Conservation (phyloP, 345 rosid genomes). For the Melastoma malabathricum region DNA sequence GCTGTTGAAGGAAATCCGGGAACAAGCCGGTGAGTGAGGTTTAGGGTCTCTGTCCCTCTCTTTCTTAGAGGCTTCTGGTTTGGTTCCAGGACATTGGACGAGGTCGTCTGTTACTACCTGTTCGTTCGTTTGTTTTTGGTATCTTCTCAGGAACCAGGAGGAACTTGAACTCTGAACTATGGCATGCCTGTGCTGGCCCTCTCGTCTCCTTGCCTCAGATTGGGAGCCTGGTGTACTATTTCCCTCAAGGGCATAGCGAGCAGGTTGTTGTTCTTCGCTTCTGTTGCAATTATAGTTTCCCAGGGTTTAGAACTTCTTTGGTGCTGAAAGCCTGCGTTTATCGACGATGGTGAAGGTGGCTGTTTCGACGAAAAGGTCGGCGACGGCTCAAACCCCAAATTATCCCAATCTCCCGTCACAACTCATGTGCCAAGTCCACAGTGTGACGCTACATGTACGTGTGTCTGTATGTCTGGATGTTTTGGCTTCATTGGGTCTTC, state of each 20-base stretch:
- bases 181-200: constrained; percentile 99
- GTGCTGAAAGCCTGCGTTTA: constrained; percentile 15
- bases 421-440: constrained; percentile 94
- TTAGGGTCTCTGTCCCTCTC: neutral
- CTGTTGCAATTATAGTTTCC: too few relatives aligned
- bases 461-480: neutral
- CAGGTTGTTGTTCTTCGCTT: constrained; percentile 59
- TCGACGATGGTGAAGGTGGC: constrained; percentile 25
- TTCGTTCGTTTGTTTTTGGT: constrained; percentile 3
- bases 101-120: neutral
- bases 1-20: constrained; percentile 73
- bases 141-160: constrained; percentile 46
- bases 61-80: neutral
- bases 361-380: constrained; percentile 75
- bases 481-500: too few relatives aligned
- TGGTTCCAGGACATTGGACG: too few relatives aligned
- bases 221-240: constrained; percentile 84
- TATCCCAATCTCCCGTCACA: constrained; percentile 94
- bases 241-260: constrained; percentile 98
- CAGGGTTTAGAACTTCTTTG: neutral
- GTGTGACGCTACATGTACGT: constrained; percentile 74
- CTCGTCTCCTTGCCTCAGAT: constrained; percentile 88
- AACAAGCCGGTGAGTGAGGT: constrained; percentile 59
- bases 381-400: constrained; percentile 85
- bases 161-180: constrained; percentile 73